These are phyloP conservation scores for Mortierella sp. DNA, from an alignment of 371 early-diverging fungal species.

Conservation along the genomic window DNA sequence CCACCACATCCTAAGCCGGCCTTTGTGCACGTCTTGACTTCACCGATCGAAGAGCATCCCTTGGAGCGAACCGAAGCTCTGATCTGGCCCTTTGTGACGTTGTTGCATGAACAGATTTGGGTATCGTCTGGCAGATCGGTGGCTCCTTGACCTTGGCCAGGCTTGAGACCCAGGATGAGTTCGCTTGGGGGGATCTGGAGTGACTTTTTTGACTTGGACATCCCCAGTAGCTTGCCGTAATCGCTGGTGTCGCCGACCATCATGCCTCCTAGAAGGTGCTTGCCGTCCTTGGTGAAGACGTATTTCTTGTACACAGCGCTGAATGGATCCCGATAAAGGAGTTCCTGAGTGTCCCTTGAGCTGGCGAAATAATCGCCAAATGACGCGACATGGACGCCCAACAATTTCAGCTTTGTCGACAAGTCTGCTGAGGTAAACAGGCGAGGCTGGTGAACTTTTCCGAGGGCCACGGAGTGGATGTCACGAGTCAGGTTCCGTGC, in stretches of 20 bases:
- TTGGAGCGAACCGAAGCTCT: constrained; percentile 60
- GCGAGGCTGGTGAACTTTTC: constrained; percentile 39
- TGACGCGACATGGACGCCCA: constrained; percentile 78
- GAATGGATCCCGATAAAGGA: constrained; percentile 73
- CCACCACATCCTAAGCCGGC: constrained; percentile 76
- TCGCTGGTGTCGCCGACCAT: constrained; percentile 78
- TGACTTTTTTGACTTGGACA: constrained; percentile 63
- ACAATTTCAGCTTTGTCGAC: constrained; percentile 78
- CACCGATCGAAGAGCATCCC: constrained; percentile 65
- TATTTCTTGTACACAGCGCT: constrained; percentile 73
- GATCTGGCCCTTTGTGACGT: constrained; percentile 74
- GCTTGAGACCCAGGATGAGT: constrained; percentile 68
- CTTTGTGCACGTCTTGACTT: constrained; percentile 70
- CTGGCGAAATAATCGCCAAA: constrained; percentile 78
- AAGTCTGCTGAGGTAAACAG: constrained; percentile 72
- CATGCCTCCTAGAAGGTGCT: constrained; percentile 76
- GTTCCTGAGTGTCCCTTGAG: constrained; percentile 54
- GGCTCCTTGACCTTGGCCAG: constrained; percentile 58
- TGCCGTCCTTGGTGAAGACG: constrained; percentile 74
- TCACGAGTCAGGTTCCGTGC: constrained; percentile 66
- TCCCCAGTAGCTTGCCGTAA: constrained; percentile 69
- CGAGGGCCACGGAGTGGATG: constrained; percentile 37
- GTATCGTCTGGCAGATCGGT: constrained; percentile 74
- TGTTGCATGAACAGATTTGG: constrained; percentile 80
- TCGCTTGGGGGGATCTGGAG: constrained; percentile 68